Conservation (phyloP, 2,329 filamentous ascomycete species). For the Arthrobotrys musiformis region DNA sequence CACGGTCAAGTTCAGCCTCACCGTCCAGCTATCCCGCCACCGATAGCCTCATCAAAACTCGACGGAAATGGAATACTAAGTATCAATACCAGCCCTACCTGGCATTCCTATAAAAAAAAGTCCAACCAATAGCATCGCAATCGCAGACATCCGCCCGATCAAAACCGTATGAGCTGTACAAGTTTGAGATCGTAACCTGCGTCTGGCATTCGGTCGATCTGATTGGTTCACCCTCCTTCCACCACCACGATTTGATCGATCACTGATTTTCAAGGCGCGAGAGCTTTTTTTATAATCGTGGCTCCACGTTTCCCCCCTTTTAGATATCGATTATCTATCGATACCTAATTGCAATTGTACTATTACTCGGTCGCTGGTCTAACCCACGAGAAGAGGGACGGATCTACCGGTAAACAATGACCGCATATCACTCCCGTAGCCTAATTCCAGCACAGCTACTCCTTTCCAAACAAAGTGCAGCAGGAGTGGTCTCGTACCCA, state of each 20-base stretch:
- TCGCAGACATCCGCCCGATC: neutral
- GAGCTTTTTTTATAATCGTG: no score
- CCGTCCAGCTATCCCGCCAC: neutral
- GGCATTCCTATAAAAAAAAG: neutral
- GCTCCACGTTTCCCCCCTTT: no score
- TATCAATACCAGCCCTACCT: no score
- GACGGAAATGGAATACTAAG: neutral
- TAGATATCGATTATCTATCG: no score
- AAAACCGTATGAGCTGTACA: constrained; percentile 29
- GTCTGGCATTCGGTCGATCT: constrained; percentile 8
- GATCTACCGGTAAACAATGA: no score
- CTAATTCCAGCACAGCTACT: no score
- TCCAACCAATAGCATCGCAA: constrained; percentile 5
- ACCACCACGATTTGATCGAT: neutral
- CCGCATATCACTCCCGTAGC: no score
- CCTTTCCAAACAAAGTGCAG: no score
- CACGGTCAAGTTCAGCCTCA: constrained; percentile 31
- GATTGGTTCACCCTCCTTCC: constrained; percentile 18
- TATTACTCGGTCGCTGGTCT: no score
- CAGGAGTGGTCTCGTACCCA: no score
- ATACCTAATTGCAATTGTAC: no score
- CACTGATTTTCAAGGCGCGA: neutral
- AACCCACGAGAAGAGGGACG: no score
- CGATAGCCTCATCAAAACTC: neutral
- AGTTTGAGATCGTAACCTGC: constrained; percentile 41